Evolutionary conservation across 805 yeast species (phyloP).

Genomic region (Crinitomyces ghanaensis): DNA sequence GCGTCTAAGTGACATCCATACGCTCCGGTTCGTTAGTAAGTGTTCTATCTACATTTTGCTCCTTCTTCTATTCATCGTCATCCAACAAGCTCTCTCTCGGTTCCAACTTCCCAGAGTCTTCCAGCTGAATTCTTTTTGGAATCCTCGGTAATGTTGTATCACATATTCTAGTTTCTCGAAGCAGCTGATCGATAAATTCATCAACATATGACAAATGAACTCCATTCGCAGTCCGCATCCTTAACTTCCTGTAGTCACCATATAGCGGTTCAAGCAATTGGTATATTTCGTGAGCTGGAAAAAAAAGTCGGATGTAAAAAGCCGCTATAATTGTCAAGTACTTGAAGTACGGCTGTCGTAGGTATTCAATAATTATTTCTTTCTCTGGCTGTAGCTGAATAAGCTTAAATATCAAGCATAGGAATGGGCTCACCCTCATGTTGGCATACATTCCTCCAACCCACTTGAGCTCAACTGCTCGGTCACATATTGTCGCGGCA

Average conservation of each 20-base stretch:
- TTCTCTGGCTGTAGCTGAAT: slow-evolving; percentile 62
- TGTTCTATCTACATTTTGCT: too few species aligned
- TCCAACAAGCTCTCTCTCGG: slow-evolving; percentile 26
- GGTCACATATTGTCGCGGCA: slow-evolving; percentile 40
- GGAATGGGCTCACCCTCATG: slow-evolving; percentile 56
- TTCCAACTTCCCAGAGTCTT: slow-evolving; percentile 26
- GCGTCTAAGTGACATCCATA: too few species aligned
- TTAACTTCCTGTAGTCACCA: slow-evolving; percentile 59
- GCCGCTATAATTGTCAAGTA: slow-evolving; percentile 62
- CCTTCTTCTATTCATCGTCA: too few species aligned
- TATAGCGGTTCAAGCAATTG: slow-evolving; percentile 41
- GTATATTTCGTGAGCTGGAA: slow-evolving; percentile 37
- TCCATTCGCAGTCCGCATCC: slow-evolving; percentile 32
- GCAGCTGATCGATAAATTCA: slow-evolving; percentile 55
- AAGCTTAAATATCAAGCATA: slow-evolving; percentile 66
- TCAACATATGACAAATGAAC: slow-evolving; percentile 49
- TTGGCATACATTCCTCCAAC: slow-evolving; percentile 49
- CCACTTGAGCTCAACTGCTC: slow-evolving; percentile 31
- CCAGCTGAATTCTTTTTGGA: slow-evolving; percentile 26
- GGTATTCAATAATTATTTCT: slow-evolving; percentile 43
- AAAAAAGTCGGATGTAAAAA: slow-evolving; percentile 42
- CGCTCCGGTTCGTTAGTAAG: too few species aligned
- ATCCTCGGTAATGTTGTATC: slow-evolving; percentile 67
- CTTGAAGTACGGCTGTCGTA: slow-evolving; percentile 61
- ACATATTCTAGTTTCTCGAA: slow-evolving; percentile 47